Percentiles rank a stretch among this genome's conserved stretches.
These are phyloP conservation scores for Nicotiana undulata DNA, from an alignment of 257 asterid genomes.

Conservation along the genomic window DNA sequence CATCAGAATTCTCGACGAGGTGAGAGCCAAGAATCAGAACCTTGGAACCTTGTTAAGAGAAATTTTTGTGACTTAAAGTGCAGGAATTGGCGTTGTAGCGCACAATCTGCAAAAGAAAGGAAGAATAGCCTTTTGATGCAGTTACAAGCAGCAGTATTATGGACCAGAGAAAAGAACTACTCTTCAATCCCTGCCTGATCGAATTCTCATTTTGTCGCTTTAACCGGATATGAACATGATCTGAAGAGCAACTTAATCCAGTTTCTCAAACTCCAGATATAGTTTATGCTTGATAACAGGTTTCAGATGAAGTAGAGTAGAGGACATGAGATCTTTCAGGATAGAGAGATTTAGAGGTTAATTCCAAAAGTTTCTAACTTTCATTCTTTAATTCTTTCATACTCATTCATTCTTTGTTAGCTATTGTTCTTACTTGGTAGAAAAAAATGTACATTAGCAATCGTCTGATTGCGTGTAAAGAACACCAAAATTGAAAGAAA, in stretches of 20 bases:
- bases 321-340: background rate
- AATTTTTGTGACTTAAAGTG: conserved; percentile 32
- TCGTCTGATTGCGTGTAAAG: background rate
- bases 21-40: conserved; percentile 2
- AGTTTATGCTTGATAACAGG: background rate
- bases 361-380: conserved; percentile 11
- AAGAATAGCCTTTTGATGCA: conserved; percentile 9
- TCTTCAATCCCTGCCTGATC: background rate
- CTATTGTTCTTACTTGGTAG: background rate
- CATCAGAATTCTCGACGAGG: background rate
- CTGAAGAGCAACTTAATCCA: conserved; percentile 12
- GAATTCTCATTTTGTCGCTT: background rate
- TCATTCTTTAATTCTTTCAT: conserved; percentile 21
- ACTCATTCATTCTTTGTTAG: conserved; percentile 9
- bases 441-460: background rate
- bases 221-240: conserved; percentile 11
- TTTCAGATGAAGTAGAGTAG: background rate
- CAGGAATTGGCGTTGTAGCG: conserved; percentile 25
- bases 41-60: conserved; percentile 11
- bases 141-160: conserved; percentile 6
- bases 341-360: conserved; percentile 8
- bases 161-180: background rate
- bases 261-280: background rate
- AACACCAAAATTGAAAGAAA: conserved; percentile 1
- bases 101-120: conserved; percentile 14